phyloP scores from a whole-genome alignment of 2,329 filamentous ascomycete species.

The Aspergillaceae sp. region DNA sequence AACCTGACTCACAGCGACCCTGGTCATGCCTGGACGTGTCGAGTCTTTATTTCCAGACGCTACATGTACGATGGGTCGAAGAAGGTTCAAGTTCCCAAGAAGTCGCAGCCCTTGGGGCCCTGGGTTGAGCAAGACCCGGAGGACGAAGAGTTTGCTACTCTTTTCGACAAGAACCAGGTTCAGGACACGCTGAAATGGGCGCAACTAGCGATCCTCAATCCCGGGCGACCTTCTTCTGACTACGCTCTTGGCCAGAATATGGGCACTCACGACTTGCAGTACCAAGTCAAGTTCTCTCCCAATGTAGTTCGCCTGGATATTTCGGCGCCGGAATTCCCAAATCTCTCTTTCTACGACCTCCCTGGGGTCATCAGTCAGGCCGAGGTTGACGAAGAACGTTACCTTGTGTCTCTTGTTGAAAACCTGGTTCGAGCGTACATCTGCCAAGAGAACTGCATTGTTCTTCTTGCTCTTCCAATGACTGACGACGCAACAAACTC shows the following conservation, averaged over 20 bases:
- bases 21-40: constrained; percentile 53
- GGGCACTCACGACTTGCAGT: constrained; percentile 19
- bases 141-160: constrained; percentile 52
- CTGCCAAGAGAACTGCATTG: constrained; percentile 58
- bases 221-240: constrained; percentile 43
- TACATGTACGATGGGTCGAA: constrained; percentile 45
- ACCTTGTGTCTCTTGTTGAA: constrained; percentile 62
- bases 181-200: constrained; percentile 63
- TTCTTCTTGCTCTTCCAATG: constrained; percentile 70
- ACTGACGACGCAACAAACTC: constrained; percentile 70
- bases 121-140: constrained; percentile 50
- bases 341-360: constrained; percentile 75
- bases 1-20: constrained; percentile 51
- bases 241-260: constrained; percentile 47
- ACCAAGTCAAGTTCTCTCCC: constrained; percentile 63
- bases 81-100: constrained; percentile 41
- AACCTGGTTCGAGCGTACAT: constrained; percentile 66
- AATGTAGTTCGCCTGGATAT: constrained; percentile 74
- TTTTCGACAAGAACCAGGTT: constrained; percentile 54
- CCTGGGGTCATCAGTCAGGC: constrained; percentile 72
- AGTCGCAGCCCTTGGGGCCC: constrained; percentile 51
- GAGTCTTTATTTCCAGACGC: constrained; percentile 56
- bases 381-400: constrained; percentile 54
- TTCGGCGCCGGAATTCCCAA: constrained; percentile 59
- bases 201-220: constrained; percentile 69